Evolutionary conservation across 352 stramenopile genomes (phyloP).

Genomic region (Phytophthora palmivora): DNA sequence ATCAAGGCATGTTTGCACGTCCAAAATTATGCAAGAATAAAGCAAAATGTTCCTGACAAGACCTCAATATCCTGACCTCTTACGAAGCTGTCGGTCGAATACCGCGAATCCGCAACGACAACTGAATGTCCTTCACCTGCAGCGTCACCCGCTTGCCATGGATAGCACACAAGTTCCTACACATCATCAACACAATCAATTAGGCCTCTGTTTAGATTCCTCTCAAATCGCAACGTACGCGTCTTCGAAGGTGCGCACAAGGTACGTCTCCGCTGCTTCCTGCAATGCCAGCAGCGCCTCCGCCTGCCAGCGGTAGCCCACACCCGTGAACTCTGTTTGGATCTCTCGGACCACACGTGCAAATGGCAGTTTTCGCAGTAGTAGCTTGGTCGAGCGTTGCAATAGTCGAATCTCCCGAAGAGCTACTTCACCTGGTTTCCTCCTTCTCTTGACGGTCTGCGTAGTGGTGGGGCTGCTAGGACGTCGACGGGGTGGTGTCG

Average conservation of each 20-base stretch:
- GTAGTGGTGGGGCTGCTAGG: constrained; percentile 19
- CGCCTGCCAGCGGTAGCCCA: constrained; percentile 91
- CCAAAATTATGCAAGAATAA: constrained; percentile 16
- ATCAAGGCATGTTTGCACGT: constrained; percentile 10
- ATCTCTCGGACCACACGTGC: constrained; percentile 95
- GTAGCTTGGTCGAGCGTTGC: constrained; percentile 95
- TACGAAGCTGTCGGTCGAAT: constrained; percentile 45
- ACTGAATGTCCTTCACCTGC: constrained; percentile 96
- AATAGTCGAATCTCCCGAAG: constrained; percentile 97
- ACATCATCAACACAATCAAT: constrained; percentile 8
- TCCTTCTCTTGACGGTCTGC: constrained; percentile 53
- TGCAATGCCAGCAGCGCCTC: constrained; percentile 93
- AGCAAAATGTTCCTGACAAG: constrained; percentile 14
- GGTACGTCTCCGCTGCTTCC: constrained; percentile 95
- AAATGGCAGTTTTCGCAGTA: constrained; percentile 97
- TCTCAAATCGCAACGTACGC: constrained; percentile 58
- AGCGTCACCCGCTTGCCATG: constrained; percentile 96
- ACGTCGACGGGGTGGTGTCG: constrained; percentile 25
- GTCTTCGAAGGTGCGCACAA: constrained; percentile 96
- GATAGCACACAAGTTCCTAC: constrained; percentile 96
- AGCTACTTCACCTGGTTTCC: constrained; percentile 75
- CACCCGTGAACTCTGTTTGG: constrained; percentile 85
- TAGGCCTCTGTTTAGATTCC: neutral
- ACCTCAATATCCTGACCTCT: constrained; percentile 11
- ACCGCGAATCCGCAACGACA: constrained; percentile 93